phyloP scores from a whole-genome alignment of 768 basidiomycete genomes.

The Inosperma sp. region DNA sequence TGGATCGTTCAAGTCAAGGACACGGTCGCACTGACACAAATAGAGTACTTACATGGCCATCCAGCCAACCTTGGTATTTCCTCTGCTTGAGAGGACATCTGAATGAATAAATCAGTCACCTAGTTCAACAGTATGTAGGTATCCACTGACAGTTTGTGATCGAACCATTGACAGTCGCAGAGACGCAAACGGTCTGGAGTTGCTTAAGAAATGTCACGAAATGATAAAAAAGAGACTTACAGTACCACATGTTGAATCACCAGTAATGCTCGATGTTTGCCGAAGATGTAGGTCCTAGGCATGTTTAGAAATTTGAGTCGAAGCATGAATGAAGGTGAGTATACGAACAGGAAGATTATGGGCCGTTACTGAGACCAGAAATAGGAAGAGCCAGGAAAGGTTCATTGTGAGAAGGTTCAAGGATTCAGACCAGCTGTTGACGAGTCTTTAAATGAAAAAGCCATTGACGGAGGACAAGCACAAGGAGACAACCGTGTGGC shows the following conservation, averaged over 20 bases:
- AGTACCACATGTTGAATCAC: conserved; percentile 28
- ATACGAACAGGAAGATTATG: not conserved
- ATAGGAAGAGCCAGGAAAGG: not conserved
- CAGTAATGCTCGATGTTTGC: conserved; percentile 17
- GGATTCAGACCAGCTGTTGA: not conserved
- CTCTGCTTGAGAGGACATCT: conserved; percentile 50
- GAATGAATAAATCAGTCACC: not conserved
- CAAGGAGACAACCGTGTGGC: no score
- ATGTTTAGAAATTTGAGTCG: not conserved
- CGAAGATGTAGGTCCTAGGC: conserved; percentile 5
- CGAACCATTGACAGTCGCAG: conserved; percentile 42
- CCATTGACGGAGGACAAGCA: no score
- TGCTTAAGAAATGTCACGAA: no score
- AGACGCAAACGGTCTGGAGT: conserved; percentile 47
- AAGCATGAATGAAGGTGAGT: not conserved
- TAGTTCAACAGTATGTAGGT: not conserved
- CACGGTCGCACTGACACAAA: not conserved
- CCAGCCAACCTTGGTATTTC: conserved; percentile 43
- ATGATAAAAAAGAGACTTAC: conserved; percentile 16
- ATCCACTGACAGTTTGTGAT: conserved; percentile 38
- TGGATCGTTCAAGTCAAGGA: no score
- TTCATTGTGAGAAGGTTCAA: not conserved
- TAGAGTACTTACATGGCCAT: conserved; percentile 51
- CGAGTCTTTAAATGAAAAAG: not conserved
- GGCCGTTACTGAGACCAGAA: not conserved